Conservation (phyloP, 495 filamentous ascomycete species). For the Staphylotrichum longicolle region DNA sequence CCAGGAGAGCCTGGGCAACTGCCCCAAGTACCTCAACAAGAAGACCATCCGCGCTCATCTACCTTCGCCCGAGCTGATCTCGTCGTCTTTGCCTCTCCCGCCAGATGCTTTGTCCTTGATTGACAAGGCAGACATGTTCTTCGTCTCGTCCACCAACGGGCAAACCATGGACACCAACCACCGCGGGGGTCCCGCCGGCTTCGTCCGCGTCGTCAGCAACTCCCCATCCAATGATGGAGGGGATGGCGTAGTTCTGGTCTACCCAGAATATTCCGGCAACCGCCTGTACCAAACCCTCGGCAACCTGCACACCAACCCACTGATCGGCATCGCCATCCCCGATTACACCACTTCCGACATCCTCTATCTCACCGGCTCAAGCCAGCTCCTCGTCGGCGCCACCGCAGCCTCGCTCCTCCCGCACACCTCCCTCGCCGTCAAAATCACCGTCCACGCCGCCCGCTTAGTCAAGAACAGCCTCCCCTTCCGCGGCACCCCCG, state of each 20-base stretch:
- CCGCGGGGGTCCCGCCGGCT: conserved; percentile 71
- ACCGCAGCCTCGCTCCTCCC: conserved; percentile 59
- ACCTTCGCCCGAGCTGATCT: conserved; percentile 52
- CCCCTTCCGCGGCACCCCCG: conserved; percentile 59
- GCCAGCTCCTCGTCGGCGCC: conserved; percentile 62
- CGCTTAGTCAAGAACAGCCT: conserved; percentile 62
- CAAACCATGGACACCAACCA: conserved; percentile 82
- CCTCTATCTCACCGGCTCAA: conserved; percentile 64
- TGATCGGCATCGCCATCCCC: conserved; percentile 63
- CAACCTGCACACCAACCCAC: conserved; percentile 64
- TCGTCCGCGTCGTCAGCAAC: conserved; percentile 64
- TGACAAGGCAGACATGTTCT: conserved; percentile 67
- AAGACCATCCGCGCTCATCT: conserved; percentile 58
- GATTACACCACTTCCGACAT: conserved; percentile 69
- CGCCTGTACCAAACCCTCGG: conserved; percentile 78
- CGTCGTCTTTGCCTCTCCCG: conserved; percentile 41
- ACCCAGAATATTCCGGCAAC: conserved; percentile 81
- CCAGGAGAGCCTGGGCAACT: conserved; percentile 71
- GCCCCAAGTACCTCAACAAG: conserved; percentile 80
- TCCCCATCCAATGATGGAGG: conserved; percentile 10
- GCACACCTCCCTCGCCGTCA: conserved; percentile 68
- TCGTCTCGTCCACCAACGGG: conserved; percentile 65
- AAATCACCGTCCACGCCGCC: conserved; percentile 58
- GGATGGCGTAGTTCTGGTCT: conserved; percentile 54
- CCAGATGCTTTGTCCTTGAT: conserved; percentile 58